Evolutionary conservation across 2,329 filamentous ascomycete genomes (phyloP).

Genomic region (Fonsecaea pugnacius): DNA sequence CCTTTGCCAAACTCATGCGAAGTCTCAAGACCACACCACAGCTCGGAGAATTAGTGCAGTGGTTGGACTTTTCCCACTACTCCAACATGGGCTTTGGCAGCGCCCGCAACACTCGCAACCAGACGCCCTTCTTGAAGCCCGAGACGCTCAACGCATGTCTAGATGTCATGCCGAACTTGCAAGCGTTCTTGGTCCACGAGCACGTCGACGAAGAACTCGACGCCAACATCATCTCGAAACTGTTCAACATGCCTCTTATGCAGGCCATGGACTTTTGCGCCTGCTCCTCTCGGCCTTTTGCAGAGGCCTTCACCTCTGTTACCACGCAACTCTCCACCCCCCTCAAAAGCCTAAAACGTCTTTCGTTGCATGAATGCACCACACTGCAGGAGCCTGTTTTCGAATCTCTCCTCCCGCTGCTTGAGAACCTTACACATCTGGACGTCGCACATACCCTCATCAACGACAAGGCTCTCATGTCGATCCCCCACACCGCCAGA

Average conservation of each 20-base stretch:
- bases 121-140: slow-evolving; percentile 76
- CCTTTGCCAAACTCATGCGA: slow-evolving; percentile 78
- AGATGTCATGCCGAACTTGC: slow-evolving; percentile 71
- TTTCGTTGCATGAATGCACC: slow-evolving; percentile 79
- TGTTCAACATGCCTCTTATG: slow-evolving; percentile 69
- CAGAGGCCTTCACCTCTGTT: slow-evolving; percentile 65
- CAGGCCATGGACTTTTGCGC: slow-evolving; percentile 77
- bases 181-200: slow-evolving; percentile 79
- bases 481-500: slow-evolving; percentile 71
- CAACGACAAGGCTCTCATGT: slow-evolving; percentile 70
- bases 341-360: slow-evolving; percentile 60
- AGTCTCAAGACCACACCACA: slow-evolving; percentile 70
- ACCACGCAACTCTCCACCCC: slow-evolving; percentile 55
- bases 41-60: slow-evolving; percentile 74
- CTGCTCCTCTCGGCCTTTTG: slow-evolving; percentile 71
- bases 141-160: slow-evolving; percentile 74
- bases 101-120: slow-evolving; percentile 72
- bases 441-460: slow-evolving; percentile 80
- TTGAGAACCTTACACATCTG: slow-evolving; percentile 72
- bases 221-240: slow-evolving; percentile 68
- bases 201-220: slow-evolving; percentile 78
- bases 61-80: slow-evolving; percentile 84
- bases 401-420: slow-evolving; percentile 71
- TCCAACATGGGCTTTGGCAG: slow-evolving; percentile 77
- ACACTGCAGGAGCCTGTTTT: slow-evolving; percentile 70